Base-by-base conservation (phyloP, 495 filamentous ascomycete species). In the Talaromyces liani region DNA sequence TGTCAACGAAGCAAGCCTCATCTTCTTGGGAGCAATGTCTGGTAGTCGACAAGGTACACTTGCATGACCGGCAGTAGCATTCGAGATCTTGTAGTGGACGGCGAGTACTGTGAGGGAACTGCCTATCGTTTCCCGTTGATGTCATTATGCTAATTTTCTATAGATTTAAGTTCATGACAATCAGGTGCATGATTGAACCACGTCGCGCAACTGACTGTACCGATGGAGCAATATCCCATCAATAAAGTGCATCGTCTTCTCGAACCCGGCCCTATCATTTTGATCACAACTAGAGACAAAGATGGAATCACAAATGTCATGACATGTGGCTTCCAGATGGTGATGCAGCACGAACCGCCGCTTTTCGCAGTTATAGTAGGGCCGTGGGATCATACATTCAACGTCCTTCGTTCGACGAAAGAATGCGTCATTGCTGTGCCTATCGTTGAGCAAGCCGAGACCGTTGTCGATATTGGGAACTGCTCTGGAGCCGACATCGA, bases 291-390 rank as follows among this genome's bases (percentile, higher is more conserved):
- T 6, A 54, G 20, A 25, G 20, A 27, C 8, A 54, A 54, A 25
- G 49, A 54, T 25, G 20, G 49, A 3, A 18, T 3, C 24, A 18
- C 49, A 54, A 54, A 54, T 25, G 49, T 54, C 20, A 54, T 54
- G 49, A 54, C 20, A 54, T 54, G 49, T 54, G 49, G 49, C 49
- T 54, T 54, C 49, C 49, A 54, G 20, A 24, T 54, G 49, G 29
- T 31, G 29, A 31, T 31, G 29, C 29, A 54, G 49, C 20, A 54
- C n/a, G 49, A 54, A 12, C 49, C 24, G 20, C 49, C 49, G 3
- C 39, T 54, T 22, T 54, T 31, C 29, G 49, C 49, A 54, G 49
- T 54, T 6, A 54, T 54, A 22, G 20, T 54, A 6, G 20, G 49
- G 20, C 49, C 49, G 0, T 25, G 49, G 49, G 49, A 54, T 54